Conservation (phyloP, 2,329 filamentous ascomycete species). For the Xylaria sp. region DNA sequence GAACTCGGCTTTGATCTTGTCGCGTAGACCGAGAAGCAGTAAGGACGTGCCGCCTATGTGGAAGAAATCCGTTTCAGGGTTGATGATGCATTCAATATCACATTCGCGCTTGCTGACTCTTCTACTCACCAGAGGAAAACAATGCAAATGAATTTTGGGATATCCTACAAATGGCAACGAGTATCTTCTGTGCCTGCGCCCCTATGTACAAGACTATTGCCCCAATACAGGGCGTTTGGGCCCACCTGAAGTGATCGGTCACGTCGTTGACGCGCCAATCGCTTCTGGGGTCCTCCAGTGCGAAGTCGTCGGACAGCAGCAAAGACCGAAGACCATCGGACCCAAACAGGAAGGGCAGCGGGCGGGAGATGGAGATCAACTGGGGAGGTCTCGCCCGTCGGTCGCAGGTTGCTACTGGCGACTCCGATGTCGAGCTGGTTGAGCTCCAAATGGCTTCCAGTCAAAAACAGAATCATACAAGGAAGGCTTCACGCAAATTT, state of each 20-base stretch:
- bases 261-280: not conserved
- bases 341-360: not conserved
- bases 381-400: not conserved
- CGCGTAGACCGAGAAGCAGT: not conserved
- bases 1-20: not conserved
- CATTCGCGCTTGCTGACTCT: not conserved
- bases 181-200: not conserved
- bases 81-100: not conserved
- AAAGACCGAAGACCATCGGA: not conserved
- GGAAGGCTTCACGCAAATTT: not conserved
- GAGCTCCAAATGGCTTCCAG: not conserved
- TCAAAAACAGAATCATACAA: not conserved
- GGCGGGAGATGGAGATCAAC: not conserved
- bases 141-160: not conserved
- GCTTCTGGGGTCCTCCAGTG: not conserved
- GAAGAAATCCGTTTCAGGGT: slow-evolving; percentile 12
- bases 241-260: not conserved
- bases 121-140: not conserved
- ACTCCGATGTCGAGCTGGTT: not conserved
- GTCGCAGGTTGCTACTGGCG: not conserved
- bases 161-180: not conserved
- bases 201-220: not conserved
- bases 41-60: slow-evolving; percentile 11
- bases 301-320: not conserved
- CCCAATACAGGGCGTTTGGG: not conserved